Conservation (phyloP, 202 grass and related monocot genomes). For the Saccharum hybrid region DNA sequence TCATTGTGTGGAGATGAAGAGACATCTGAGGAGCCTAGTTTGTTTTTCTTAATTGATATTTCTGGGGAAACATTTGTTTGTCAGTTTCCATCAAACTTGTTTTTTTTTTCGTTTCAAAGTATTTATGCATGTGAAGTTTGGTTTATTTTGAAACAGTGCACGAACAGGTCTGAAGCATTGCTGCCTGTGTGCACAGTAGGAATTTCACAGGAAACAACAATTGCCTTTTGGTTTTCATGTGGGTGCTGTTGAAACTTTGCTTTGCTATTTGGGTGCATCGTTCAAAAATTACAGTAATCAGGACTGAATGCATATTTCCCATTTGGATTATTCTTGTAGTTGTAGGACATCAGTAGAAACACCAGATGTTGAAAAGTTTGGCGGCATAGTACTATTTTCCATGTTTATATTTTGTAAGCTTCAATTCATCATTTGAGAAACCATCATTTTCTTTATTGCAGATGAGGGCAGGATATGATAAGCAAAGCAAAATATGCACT, state of each 20-base stretch:
- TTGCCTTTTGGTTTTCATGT: constrained; percentile 1
- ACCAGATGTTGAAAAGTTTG: not conserved
- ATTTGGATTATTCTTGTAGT: not conserved
- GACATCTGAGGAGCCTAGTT: constrained; percentile 48
- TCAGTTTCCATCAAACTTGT: not conserved
- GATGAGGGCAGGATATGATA: constrained; percentile 56
- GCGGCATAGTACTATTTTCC: not conserved
- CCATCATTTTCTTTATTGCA: constrained; percentile 16
- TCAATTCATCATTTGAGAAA: not conserved
- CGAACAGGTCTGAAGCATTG: not conserved
- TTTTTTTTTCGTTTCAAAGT: not conserved
- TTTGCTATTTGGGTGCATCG: constrained; percentile 1
- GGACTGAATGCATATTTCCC: not conserved
- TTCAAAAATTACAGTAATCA: not conserved
- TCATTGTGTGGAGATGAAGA: constrained; percentile 41
- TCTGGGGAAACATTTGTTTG: not conserved
- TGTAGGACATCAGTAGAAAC: not conserved
- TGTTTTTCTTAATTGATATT: not conserved
- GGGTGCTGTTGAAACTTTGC: not conserved
- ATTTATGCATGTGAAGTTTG: not conserved
- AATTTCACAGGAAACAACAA: not conserved
- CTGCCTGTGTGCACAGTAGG: not conserved
- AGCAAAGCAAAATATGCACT: constrained; percentile 52
- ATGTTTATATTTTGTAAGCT: not conserved
- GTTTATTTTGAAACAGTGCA: not conserved